phyloP scores from a whole-genome alignment of 2,329 filamentous ascomycete species.

The Rhytidhysteron rufulum region DNA sequence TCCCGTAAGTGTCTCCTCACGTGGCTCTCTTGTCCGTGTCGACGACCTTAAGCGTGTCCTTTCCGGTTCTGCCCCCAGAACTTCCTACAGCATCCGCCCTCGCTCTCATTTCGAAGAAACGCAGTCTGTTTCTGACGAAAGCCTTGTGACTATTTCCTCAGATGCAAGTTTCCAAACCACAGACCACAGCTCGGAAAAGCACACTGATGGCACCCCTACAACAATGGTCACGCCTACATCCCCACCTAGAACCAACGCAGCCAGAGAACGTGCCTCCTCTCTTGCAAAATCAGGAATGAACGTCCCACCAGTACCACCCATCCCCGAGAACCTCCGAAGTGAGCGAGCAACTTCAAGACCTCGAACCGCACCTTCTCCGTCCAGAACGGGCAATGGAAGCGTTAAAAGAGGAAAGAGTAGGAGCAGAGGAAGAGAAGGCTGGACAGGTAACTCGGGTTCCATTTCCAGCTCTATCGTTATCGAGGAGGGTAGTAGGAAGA shows the following conservation, averaged over 20 bases:
- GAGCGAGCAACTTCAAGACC: conserved; percentile 11
- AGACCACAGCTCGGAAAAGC: neutral
- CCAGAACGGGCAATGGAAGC: conserved; percentile 17
- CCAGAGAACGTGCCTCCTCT: conserved; percentile 10
- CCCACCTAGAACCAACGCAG: conserved; percentile 8
- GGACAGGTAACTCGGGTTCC: conserved; percentile 17
- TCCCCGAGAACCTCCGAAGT: conserved; percentile 25
- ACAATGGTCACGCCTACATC: neutral
- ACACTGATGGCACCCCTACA: conserved; percentile 4
- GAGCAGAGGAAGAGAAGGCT: conserved; percentile 19
- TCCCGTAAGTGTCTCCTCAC: conserved; percentile 32
- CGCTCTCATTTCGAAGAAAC: conserved; percentile 52
- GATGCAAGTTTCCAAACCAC: conserved; percentile 37
- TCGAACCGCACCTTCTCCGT: conserved; percentile 5
- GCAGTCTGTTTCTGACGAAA: conserved; percentile 68
- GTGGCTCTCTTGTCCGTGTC: conserved; percentile 38
- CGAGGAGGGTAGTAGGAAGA: conserved; percentile 11
- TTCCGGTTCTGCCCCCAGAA: conserved; percentile 33
- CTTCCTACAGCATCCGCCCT: conserved; percentile 31
- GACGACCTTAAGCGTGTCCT: conserved; percentile 47
- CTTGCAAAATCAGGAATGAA: conserved; percentile 10
- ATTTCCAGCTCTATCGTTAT: conserved; percentile 9
- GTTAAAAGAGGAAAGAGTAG: conserved; percentile 16
- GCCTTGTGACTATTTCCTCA: conserved; percentile 62
- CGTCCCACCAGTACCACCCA: conserved; percentile 31